phyloP scores from a whole-genome alignment of 1,284 basidiomycete genomes.

The Cryptococcus sp. region DNA sequence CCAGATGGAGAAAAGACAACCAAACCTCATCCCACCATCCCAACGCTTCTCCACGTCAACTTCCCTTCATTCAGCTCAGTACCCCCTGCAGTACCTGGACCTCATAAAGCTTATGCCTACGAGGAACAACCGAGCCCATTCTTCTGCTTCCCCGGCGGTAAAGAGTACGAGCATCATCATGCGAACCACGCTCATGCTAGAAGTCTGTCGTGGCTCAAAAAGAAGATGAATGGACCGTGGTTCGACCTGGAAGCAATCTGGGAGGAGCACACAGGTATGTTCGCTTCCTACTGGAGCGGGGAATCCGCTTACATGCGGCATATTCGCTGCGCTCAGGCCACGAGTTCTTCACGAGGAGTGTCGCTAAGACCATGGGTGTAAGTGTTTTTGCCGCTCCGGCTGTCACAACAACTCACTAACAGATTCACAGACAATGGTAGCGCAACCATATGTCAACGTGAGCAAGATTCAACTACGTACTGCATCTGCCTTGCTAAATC shows the following conservation, averaged over 20 bases:
- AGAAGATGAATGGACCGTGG: slow-evolving; percentile 13
- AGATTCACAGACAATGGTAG: slow-evolving; percentile 15
- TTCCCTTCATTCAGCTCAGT: background rate
- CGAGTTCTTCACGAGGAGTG: slow-evolving; percentile 31
- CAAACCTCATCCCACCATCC: slow-evolving; percentile 5
- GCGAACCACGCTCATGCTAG: slow-evolving; percentile 13
- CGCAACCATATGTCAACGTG: slow-evolving; percentile 34
- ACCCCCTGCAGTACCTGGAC: background rate
- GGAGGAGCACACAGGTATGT: slow-evolving; percentile 14
- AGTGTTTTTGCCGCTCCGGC: slow-evolving; percentile 1
- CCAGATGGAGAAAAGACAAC: background rate
- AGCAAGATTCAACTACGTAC: background rate
- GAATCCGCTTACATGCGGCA: background rate
- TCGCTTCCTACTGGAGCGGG: background rate
- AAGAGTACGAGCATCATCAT: slow-evolving; percentile 7
- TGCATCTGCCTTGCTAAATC: too few species aligned
- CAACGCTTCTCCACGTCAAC: slow-evolving; percentile 3
- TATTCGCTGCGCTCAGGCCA: slow-evolving; percentile 6
- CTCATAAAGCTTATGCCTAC: slow-evolving; percentile 8
- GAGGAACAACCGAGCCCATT: slow-evolving; percentile 1
- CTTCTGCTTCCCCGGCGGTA: slow-evolving; percentile 8
- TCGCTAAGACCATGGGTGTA: slow-evolving; percentile 36
- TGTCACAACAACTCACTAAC: background rate
- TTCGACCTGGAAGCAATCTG: slow-evolving; percentile 15
- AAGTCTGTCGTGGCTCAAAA: slow-evolving; percentile 12